phyloP scores from a whole-genome alignment of 2,329 filamentous ascomycete species.

The Neofusicoccum sp. region DNA sequence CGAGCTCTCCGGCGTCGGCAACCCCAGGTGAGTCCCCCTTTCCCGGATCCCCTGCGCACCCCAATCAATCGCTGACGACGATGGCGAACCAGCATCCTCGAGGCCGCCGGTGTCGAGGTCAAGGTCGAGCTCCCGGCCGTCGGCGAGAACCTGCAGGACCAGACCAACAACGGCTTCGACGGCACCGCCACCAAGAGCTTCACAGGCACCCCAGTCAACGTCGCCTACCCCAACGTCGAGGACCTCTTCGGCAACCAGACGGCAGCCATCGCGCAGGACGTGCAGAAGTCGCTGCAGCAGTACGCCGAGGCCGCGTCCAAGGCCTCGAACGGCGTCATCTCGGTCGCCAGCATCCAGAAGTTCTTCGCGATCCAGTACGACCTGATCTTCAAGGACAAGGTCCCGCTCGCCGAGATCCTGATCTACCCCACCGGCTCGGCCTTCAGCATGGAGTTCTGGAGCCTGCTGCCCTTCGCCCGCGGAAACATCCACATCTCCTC shows the following conservation, averaged over 20 bases:
- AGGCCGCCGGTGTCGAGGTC: conserved; percentile 18
- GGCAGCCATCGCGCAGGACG: conserved; percentile 22
- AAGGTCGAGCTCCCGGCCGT: conserved; percentile 31
- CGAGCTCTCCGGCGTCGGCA: conserved; percentile 39
- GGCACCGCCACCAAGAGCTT: conserved; percentile 33
- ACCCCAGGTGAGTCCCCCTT: conserved; percentile 20
- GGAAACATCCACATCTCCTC: conserved; percentile 33
- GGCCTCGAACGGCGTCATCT: conserved; percentile 3
- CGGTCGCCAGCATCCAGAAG: conserved; percentile 18
- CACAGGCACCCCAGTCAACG: conserved; percentile 39
- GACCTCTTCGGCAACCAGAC: conserved; percentile 36
- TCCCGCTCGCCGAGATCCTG: conserved; percentile 48
- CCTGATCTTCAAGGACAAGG: conserved; percentile 28
- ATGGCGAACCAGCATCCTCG: not conserved
- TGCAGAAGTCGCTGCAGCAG: conserved; percentile 10
- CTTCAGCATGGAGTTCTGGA: conserved; percentile 41
- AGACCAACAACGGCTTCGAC: conserved; percentile 29
- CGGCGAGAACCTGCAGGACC: conserved; percentile 38
- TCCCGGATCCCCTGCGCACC: not conserved
- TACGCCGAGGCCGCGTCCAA: not conserved
- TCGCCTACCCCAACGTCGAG: conserved; percentile 34
- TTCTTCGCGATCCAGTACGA: conserved; percentile 21
- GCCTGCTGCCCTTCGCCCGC: conserved; percentile 36
- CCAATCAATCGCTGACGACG: not conserved
- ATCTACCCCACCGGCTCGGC: conserved; percentile 34